Conservation (phyloP, 2,329 filamentous ascomycete species). For the Pseudogymnoascus pannorum region DNA sequence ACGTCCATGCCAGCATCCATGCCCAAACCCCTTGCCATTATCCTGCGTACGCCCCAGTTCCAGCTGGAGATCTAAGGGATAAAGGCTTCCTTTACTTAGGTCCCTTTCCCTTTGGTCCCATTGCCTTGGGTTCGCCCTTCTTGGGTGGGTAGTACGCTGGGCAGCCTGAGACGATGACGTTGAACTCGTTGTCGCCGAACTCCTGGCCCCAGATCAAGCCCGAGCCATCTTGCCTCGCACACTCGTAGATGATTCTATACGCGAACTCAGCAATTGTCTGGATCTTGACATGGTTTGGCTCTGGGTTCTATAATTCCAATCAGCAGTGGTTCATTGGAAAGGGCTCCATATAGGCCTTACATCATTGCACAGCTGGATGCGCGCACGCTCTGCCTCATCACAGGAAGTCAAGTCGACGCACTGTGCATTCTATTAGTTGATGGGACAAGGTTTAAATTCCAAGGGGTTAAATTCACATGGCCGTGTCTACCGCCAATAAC, state of each 20-base stretch:
- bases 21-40: not conserved
- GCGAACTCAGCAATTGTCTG: conserved; percentile 8
- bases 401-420: conserved; percentile 9
- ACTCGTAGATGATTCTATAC: conserved; percentile 9
- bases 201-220: conserved; percentile 8
- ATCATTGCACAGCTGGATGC: conserved; percentile 7
- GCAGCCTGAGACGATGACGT: conserved; percentile 7
- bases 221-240: conserved; percentile 9
- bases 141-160: not conserved
- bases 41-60: not conserved
- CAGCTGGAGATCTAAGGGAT: not conserved
- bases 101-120: not conserved
- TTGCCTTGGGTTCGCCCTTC: not conserved
- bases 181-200: conserved; percentile 1
- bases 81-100: not conserved
- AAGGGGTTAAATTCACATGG: not conserved
- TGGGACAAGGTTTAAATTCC: not conserved
- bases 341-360: not conserved
- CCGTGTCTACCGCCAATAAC: not conserved
- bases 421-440: not conserved
- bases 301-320: not conserved
- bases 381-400: conserved; percentile 1
- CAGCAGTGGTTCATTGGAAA: not conserved
- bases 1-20: not conserved
- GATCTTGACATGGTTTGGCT: conserved; percentile 1